Percentiles rank a stretch among this genome's conserved stretches.
These are phyloP conservation scores for Debaryomyces nepalensis DNA, from an alignment of 1,139 yeast genomes.

Conservation along the genomic window DNA sequence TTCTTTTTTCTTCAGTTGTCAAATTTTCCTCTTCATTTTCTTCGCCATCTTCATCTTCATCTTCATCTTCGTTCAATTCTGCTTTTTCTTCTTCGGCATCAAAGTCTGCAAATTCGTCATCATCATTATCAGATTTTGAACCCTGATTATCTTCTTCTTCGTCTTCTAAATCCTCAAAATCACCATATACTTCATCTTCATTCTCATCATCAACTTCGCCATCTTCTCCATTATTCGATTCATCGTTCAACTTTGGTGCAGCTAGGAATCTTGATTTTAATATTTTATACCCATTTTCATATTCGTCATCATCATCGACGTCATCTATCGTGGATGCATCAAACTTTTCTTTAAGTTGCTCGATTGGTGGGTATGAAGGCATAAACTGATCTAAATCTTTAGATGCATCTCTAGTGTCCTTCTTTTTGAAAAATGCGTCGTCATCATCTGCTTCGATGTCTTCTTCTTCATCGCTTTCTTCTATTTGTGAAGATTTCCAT, in stretches of 20 bases:
- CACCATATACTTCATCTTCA: constrained; percentile 69
- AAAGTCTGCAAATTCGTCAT: constrained; percentile 59
- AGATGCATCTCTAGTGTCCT: constrained; percentile 31
- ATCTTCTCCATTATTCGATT: constrained; percentile 36
- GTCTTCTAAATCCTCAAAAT: constrained; percentile 75
- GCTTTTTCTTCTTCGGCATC: constrained; percentile 53
- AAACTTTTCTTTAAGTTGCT: constrained; percentile 61
- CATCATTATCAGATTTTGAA: constrained; percentile 35
- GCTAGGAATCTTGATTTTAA: constrained; percentile 66
- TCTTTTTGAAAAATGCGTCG: constrained; percentile 66
- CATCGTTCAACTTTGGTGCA: constrained; percentile 60
- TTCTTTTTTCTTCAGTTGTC: constrained; percentile 72
- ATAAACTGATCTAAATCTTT: constrained; percentile 38
- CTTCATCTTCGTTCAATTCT: constrained; percentile 29
- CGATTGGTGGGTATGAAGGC: constrained; percentile 51
- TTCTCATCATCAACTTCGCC: constrained; percentile 44
- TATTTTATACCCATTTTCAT: constrained; percentile 49
- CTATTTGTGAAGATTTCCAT: constrained; percentile 62
- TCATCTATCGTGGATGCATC: constrained; percentile 35
- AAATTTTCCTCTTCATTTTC: constrained; percentile 44
- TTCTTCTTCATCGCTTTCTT: constrained; percentile 53
- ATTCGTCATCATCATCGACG: constrained; percentile 39
- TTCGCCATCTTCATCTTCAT: constrained; percentile 32
- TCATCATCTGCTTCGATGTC: constrained; percentile 58
- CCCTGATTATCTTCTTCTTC: constrained; percentile 22